These are phyloP conservation scores for Aureobasidium sp. DNA, from an alignment of 2,329 filamentous ascomycete species.

Conservation along the genomic window DNA sequence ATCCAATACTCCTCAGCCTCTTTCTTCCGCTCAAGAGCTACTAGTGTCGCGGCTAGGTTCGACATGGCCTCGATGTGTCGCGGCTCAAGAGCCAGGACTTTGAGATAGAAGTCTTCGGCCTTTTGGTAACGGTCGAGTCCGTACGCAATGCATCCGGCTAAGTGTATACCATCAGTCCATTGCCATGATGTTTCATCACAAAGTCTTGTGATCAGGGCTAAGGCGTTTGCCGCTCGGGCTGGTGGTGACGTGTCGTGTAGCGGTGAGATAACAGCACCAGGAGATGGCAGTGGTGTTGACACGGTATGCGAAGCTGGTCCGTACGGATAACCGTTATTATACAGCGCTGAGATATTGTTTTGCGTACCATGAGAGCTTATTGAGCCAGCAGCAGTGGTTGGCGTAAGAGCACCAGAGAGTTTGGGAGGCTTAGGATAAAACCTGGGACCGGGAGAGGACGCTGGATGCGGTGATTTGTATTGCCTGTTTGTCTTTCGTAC, in stretches of 20 bases:
- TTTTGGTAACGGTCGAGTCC: constrained; percentile 78
- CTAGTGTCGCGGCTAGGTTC: constrained; percentile 81
- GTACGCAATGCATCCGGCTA: constrained; percentile 88
- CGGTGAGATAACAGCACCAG: constrained; percentile 28
- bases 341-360: not conserved
- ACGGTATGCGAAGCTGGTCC: constrained; percentile 24
- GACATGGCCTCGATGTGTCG: constrained; percentile 90
- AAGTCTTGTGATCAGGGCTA: constrained; percentile 64
- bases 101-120: constrained; percentile 66
- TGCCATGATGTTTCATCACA: constrained; percentile 76
- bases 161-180: constrained; percentile 88
- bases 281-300: constrained; percentile 3
- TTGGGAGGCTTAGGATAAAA: constrained; percentile 57
- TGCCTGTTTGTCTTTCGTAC: constrained; percentile 33
- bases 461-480: constrained; percentile 31
- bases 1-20: constrained; percentile 86
- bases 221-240: constrained; percentile 55
- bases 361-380: not conserved
- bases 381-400: not conserved
- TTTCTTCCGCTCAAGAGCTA: constrained; percentile 71
- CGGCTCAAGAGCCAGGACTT: constrained; percentile 53
- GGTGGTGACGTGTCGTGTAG: constrained; percentile 33
- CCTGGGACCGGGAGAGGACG: constrained; percentile 44
- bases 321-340: constrained; percentile 11
- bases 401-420: constrained; percentile 39